These are phyloP conservation scores for Akebia trifoliata DNA, from an alignment of 164 flowering plant genomes.

Conservation along the genomic window DNA sequence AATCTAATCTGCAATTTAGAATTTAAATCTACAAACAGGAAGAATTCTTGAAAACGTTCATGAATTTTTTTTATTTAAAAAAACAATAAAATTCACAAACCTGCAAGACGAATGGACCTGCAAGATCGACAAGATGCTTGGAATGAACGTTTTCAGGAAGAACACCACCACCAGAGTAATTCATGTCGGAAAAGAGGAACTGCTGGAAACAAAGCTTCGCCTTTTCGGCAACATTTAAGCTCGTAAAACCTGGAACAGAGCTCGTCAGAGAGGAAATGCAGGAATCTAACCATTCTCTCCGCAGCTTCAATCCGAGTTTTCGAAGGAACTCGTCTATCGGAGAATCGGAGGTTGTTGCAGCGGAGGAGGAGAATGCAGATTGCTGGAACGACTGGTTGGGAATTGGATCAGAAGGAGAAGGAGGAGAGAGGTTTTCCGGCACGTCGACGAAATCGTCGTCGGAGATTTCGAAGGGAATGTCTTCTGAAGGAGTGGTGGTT, in stretches of 20 bases:
- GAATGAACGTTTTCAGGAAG: constrained; percentile 59
- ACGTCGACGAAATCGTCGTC: constrained; percentile 57
- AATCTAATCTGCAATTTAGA: background rate
- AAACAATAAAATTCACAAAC: constrained; percentile 17
- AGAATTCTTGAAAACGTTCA: background rate
- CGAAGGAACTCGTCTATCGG: constrained; percentile 35
- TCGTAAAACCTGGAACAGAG: constrained; percentile 35
- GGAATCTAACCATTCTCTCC: constrained; percentile 63
- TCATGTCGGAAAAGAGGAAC: constrained; percentile 74
- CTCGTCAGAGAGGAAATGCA: constrained; percentile 41
- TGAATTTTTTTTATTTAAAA: background rate
- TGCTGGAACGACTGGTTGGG: constrained; percentile 4
- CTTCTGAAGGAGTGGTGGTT: constrained; percentile 14
- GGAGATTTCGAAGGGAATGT: constrained; percentile 35
- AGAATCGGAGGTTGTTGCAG: constrained; percentile 10
- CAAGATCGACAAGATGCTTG: constrained; percentile 68
- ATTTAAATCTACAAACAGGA: background rate
- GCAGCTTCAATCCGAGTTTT: constrained; percentile 47
- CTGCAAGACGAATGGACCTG: constrained; percentile 90
- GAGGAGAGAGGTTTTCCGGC: constrained; percentile 36
- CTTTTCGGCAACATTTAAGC: constrained; percentile 39
- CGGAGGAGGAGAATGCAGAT: background rate
- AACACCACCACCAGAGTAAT: constrained; percentile 56
- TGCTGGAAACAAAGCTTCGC: constrained; percentile 71
- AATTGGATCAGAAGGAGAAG: constrained; percentile 23